Base-by-base conservation (phyloP, 202 grass and related monocot genomes). In the Panicum hallii region DNA sequence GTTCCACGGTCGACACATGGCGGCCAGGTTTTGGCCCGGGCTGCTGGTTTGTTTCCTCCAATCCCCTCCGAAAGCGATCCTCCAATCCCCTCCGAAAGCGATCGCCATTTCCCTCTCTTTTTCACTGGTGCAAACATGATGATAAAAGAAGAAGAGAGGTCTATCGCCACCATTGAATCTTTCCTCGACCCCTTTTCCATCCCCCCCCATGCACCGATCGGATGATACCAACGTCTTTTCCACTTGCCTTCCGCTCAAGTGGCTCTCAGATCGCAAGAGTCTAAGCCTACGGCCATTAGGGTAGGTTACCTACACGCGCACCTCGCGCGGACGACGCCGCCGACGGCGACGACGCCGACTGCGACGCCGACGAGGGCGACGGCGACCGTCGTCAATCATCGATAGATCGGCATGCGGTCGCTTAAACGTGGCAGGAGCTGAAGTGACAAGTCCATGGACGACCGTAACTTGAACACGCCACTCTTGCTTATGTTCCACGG, bases 381-480 rank as follows among this genome's bases (percentile, higher is more conserved):
- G 72, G 52, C 62, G 70, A n/a, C 55, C 9, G 28, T 5, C 57
- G 57, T 26, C 34, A 15, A 41, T 40, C 6, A 11, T 11, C 17
- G 7, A 41, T 11, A 10, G 7, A 41, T 77, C 58, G n/a, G 9
- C 78, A 75, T 41, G 63, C 72, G 73, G 65, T 66, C 77, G 68
- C 44, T 58, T 74, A 26, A 20, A 79, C 83, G 73, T 73, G 79
- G 49, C 57, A 72, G 50, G 67, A 78, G 68, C 30, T 54, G 85
- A 91, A 68, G 58, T 68, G 82, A 88, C 85, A 53, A 74, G 30
- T 88, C 81, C 41, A 12, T 81, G 77, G 65, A 85, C 81, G 72
- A 85, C 81, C 78, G 56, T 85, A 62, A 82, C 66, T 77, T 43
- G 49, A 61, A 88, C 89, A 91, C 89, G 89, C 89, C 50, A 82